phyloP scores from a whole-genome alignment of 1,284 basidiomycete species.

The Boletellus deceptivus region DNA sequence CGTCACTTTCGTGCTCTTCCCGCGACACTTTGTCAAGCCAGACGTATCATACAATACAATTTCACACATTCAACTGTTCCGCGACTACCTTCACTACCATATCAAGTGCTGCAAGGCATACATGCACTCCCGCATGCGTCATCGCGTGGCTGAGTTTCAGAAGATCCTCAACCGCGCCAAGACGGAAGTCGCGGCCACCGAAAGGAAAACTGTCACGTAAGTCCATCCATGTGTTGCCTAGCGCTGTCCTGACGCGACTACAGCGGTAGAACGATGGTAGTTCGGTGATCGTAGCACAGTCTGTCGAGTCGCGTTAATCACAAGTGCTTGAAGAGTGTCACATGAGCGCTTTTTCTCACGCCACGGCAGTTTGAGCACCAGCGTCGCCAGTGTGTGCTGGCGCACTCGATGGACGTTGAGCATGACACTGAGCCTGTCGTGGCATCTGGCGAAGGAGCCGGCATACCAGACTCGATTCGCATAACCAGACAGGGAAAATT shows the following conservation, averaged over 20 bases:
- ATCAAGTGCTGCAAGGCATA: constrained; percentile 99
- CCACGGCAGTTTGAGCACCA: constrained; percentile 5
- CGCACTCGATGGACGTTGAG: constrained; percentile 20
- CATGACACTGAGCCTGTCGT: constrained; percentile 2
- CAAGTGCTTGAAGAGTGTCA: no score
- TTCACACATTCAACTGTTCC: constrained; percentile 95
- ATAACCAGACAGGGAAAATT: constrained; percentile 68
- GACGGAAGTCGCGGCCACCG: constrained; percentile 80
- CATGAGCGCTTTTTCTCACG: constrained; percentile 22
- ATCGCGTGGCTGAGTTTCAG: constrained; percentile 94
- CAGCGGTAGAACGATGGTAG: constrained; percentile 55
- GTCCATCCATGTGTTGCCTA: constrained; percentile 29
- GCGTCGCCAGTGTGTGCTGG: no score
- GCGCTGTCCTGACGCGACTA: constrained; percentile 9
- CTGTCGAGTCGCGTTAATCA: background rate
- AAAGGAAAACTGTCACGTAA: constrained; percentile 91
- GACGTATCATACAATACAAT: constrained; percentile 82
- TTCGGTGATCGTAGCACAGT: constrained; percentile 33
- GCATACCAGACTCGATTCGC: constrained; percentile 39
- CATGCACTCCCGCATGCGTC: constrained; percentile 98
- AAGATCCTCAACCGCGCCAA: constrained; percentile 99
- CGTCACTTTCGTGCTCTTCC: constrained; percentile 98
- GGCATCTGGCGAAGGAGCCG: constrained; percentile 7
- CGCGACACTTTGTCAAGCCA: constrained; percentile 87
- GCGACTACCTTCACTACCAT: constrained; percentile 98